These are phyloP conservation scores for Fagus crenata DNA, from an alignment of 306 rosid genomes.

Conservation along the genomic window DNA sequence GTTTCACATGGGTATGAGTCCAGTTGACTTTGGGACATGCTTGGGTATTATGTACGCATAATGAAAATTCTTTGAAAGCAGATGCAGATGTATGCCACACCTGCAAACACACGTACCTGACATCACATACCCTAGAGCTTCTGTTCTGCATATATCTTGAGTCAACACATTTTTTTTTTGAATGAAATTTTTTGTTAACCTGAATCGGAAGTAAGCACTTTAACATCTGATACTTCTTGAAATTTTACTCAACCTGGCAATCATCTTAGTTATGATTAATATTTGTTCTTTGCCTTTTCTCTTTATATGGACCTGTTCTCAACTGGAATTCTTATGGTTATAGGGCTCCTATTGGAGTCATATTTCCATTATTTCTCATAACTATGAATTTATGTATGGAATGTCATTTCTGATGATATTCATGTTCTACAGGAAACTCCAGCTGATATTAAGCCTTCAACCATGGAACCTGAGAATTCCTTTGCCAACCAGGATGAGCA, in stretches of 20 bases:
- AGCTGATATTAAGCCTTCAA: constrained; percentile 54
- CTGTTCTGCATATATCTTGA: background rate
- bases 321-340: constrained; percentile 2
- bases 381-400: background rate
- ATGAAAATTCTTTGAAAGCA: constrained; percentile 7
- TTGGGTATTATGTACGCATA: background rate
- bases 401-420: constrained; percentile 26
- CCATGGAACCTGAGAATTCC: constrained; percentile 42
- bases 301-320: background rate
- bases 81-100: background rate
- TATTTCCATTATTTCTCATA: background rate
- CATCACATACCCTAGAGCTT: background rate
- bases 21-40: background rate
- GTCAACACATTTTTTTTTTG: background rate
- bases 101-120: background rate
- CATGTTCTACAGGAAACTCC: constrained; percentile 49
- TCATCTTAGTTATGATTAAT: background rate
- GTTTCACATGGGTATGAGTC: background rate
- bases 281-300: background rate
- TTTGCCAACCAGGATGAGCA: constrained; percentile 33
- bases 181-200: background rate
- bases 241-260: background rate
- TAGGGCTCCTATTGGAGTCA: background rate
- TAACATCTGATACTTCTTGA: background rate
- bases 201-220: background rate